These are phyloP conservation scores for Cladosporium colombiae DNA, from an alignment of 2,329 filamentous ascomycete species.

Conservation along the genomic window DNA sequence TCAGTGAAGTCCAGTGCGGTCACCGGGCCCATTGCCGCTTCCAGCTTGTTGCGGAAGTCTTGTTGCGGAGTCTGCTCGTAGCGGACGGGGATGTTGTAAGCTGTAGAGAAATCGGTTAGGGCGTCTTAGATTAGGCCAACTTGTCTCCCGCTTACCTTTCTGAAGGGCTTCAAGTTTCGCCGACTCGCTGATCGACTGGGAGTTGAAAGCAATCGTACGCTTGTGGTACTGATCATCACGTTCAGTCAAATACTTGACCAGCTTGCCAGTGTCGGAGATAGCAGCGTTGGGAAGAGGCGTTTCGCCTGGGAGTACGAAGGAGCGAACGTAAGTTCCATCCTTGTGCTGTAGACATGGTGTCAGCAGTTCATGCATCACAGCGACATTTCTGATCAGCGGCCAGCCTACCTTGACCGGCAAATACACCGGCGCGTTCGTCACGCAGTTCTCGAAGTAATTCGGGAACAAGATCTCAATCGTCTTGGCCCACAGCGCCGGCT, in stretches of 20 bases:
- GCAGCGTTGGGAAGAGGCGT: slow-evolving; percentile 8
- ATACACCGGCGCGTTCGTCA: slow-evolving; percentile 6
- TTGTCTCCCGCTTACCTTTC: neutral
- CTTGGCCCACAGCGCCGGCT: slow-evolving; percentile 2
- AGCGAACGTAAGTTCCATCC: slow-evolving; percentile 13
- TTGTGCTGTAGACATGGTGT: neutral
- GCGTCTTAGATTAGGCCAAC: neutral
- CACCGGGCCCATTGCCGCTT: slow-evolving; percentile 7
- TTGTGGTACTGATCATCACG: neutral
- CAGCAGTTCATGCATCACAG: neutral
- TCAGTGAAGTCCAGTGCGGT: slow-evolving; percentile 17
- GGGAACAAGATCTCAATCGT: slow-evolving; percentile 17
- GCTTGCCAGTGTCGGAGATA: slow-evolving; percentile 14
- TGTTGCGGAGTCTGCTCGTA: slow-evolving; percentile 12
- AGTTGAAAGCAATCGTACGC: slow-evolving; percentile 11
- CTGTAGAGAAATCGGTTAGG: neutral
- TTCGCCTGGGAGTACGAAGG: slow-evolving; percentile 1
- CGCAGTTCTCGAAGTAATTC: slow-evolving; percentile 18
- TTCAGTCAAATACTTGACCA: slow-evolving; percentile 15
- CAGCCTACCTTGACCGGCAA: slow-evolving; percentile 3
- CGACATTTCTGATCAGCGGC: too few species aligned
- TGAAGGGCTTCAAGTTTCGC: slow-evolving; percentile 6
- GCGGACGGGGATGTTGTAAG: slow-evolving; percentile 17
- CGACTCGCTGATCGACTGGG: slow-evolving; percentile 8
- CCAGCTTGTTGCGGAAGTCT: slow-evolving; percentile 5